Base-by-base conservation (phyloP, 257 asterid species). In the Handroanthus guayacan region DNA sequence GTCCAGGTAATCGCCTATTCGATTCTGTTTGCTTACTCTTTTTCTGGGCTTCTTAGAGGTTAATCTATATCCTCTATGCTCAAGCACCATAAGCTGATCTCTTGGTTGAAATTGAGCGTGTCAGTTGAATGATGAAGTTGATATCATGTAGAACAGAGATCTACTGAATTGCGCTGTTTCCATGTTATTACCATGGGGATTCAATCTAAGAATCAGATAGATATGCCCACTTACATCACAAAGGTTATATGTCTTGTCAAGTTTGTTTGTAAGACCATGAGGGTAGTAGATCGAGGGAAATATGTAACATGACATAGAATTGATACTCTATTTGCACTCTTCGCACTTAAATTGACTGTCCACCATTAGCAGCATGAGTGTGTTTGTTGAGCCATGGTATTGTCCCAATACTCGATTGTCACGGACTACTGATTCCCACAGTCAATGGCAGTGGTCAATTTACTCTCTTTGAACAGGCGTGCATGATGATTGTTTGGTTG, bases 1-100 rank as follows among this genome's bases (percentile, higher is more conserved):
- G 84, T 81, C 80, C 98, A 93, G 97, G 99, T 95, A 63, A 79
- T 78, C 76, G 75, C 48, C 47, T 56, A 55, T 62, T 72, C 60
- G 80, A 64, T 39, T 75, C 52, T 75, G 67, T 55, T 72, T 77
- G 67, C 25, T 36, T 37, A 18, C 68, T 69, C 62, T 63, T 43
- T 54, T 69, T 71, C 41, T 57, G 36, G 69, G 66, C 63, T 79
- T 13, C 62, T 51, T 45, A 25, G 71, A 72, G 60, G 37, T 16
- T 47, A 36, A 25, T 62, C 17, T 11, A 50, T 25, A 20, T 10
- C 38, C 50, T 48, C 62, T 47, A 3, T 16, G 6, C 31, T 25
- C 31, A 25, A 25, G 31, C 31, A 25, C 74, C 62, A 63, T 64
- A 58, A 48, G 67, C 55, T 76, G 37, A 45, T 57, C 72, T 39